Conservation (phyloP, 176 grass and related monocot genomes). For the Eragrostis nindensis region DNA sequence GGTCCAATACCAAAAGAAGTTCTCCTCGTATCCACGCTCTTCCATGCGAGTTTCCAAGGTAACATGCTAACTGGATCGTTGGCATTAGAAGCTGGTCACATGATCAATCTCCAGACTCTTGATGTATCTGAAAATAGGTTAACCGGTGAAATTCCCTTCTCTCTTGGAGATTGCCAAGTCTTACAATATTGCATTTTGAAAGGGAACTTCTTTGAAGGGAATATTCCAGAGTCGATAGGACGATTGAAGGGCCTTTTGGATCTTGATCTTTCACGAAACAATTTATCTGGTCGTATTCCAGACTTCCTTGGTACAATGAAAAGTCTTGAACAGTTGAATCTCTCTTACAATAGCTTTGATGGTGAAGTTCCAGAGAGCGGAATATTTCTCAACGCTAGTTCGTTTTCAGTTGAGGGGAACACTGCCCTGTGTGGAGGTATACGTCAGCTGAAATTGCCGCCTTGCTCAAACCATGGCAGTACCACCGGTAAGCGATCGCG, state of each 20-base stretch:
- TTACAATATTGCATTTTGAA: not conserved
- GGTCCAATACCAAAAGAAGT: not conserved
- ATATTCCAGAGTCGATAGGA: not conserved
- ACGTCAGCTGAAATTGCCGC: not conserved
- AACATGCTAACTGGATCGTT: not conserved
- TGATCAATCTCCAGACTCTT: not conserved
- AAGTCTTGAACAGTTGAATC: not conserved
- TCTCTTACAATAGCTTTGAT: not conserved
- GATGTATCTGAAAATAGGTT: not conserved
- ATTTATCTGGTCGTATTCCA: not conserved
- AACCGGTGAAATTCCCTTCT: not conserved
- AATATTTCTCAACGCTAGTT: not conserved
- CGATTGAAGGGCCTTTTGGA: not conserved
- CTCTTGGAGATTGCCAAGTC: not conserved
- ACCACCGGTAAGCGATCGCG: not conserved
- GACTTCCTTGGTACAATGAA: not conserved
- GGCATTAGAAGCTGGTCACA: not conserved
- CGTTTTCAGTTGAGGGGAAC: not conserved
- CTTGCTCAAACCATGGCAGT: not conserved
- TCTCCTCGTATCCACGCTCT: not conserved
- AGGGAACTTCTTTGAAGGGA: not conserved
- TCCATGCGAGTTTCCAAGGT: not conserved
- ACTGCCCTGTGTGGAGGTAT: not conserved
- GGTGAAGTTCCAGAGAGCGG: not conserved
- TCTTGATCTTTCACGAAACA: not conserved